A percentile compares a stretch with the other conserved stretches of the same genome.
Evolutionary conservation across 2,329 filamentous ascomycete species (phyloP).

Genomic region (Pyrenochaeta sp.): DNA sequence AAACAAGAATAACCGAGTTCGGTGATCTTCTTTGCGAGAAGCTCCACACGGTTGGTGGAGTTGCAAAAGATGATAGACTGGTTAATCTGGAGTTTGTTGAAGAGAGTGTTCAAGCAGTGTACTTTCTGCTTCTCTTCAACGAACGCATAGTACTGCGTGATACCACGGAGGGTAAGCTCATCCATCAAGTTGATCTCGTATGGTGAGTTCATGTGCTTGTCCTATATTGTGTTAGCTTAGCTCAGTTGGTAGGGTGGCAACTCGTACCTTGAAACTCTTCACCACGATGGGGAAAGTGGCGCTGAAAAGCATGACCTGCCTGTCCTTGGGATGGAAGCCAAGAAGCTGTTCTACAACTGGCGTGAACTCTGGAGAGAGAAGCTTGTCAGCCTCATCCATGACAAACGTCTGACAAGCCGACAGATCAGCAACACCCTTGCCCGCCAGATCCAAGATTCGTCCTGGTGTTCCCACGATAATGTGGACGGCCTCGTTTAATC

Average conservation of each 20-base stretch:
- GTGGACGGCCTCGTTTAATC: constrained; percentile 91
- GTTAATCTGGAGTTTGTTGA: constrained; percentile 99
- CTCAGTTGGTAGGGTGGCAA: neutral
- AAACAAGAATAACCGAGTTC: constrained; percentile 99
- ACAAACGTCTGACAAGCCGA: constrained; percentile 97
- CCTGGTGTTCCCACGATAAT: constrained; percentile 97
- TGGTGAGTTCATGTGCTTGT: constrained; percentile 95
- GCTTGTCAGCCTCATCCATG: constrained; percentile 99
- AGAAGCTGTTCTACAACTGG: constrained; percentile 96
- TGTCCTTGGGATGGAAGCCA: constrained; percentile 93
- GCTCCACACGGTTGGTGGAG: constrained; percentile 96
- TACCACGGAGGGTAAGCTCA: constrained; percentile 94
- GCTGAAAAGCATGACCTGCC: constrained; percentile 99
- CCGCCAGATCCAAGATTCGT: constrained; percentile 92
- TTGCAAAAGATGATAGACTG: constrained; percentile 99
- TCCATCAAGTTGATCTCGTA: constrained; percentile 99
- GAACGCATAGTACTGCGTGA: constrained; percentile 99
- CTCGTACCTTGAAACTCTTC: constrained; percentile 80
- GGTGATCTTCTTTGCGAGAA: constrained; percentile 98
- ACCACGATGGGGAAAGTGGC: constrained; percentile 97
- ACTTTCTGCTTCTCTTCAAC: constrained; percentile 99
- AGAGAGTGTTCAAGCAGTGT: constrained; percentile 97
- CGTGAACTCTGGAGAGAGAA: constrained; percentile 95
- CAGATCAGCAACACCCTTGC: constrained; percentile 94
- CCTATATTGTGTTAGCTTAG: constrained; percentile 53